Percentiles rank a stretch among this genome's conserved stretches.
phyloP scores from a whole-genome alignment of 495 filamentous ascomycete genomes.

The Friedmanniomyces endolithicus region DNA sequence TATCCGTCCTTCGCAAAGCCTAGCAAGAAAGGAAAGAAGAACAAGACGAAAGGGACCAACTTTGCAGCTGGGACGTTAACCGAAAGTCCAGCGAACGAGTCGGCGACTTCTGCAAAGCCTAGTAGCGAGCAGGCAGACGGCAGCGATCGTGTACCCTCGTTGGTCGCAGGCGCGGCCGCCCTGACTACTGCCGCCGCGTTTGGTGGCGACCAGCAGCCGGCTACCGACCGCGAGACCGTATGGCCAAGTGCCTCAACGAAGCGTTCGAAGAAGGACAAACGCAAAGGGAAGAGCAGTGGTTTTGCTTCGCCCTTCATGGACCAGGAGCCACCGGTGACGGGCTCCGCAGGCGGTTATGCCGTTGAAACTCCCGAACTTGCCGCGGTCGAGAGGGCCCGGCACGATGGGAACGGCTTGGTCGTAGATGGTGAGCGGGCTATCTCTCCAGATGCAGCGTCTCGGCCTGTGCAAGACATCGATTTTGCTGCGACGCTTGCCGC shows the following conservation, averaged over 20 bases:
- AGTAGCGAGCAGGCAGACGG: background rate
- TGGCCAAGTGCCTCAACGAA: background rate
- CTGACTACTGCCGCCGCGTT: background rate
- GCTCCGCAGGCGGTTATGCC: background rate
- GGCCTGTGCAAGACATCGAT: slow-evolving; percentile 12
- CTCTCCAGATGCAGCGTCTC: background rate
- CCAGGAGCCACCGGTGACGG: background rate
- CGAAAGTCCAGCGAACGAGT: background rate
- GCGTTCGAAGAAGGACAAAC: background rate
- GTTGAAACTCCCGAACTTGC: background rate
- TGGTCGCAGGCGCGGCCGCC: background rate
- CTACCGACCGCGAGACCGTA: background rate
- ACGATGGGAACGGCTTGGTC: too few species aligned
- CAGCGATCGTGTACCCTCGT: background rate
- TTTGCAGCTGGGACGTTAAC: background rate
- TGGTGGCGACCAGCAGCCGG: background rate
- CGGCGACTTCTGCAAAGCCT: too few species aligned
- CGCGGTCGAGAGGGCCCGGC: too few species aligned
- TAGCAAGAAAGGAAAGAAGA: slow-evolving; percentile 3
- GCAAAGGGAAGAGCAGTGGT: background rate
- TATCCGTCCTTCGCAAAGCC: background rate
- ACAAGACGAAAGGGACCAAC: background rate
- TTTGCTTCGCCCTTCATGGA: background rate
- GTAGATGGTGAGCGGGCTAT: background rate
- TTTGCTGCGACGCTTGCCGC: slow-evolving; percentile 23